Base-by-base conservation (phyloP, 352 stramenopile species). In the Aphanomyces astaci region DNA sequence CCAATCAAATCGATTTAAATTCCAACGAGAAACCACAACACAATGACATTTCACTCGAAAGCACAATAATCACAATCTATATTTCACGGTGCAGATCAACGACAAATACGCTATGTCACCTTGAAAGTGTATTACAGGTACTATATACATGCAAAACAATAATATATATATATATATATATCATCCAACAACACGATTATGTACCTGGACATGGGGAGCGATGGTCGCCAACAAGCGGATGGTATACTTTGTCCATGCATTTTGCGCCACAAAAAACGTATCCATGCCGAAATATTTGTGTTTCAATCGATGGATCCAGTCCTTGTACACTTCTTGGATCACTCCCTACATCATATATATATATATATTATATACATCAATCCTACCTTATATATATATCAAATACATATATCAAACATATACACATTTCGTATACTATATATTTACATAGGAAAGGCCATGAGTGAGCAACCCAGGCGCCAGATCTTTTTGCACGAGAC, bases 221-320 rank as follows among this genome's bases (percentile, higher is more conserved):
- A 86, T 71, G 11, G 55, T 73, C 54, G 48, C 72, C 25, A 90
- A 74, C 0, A 90, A 59, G 1, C 81, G 71, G 2, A 84, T 76
- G 30, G 64, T 33, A 40, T 76, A 79, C 69, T 79, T 81, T 48
- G 84, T 56, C 66, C 85, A 73, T 3, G 87, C 86, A 75, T 97
- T 97, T 78, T 98, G 92, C 4, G 76, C 80, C 48, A 98, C 90
- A 76, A 96, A 98, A 76, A 98, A 97, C 36, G 87, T 96, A 54
- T 89, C 88, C 22, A 98, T 71, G 13, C 94, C 90, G 74, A 98
- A 97, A 71, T 86, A 60, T 10, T 82, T 73, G 81, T 97, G 88
- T n/a, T 82, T 55, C 43, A 98, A 59, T 19, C 94, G 81, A 40
- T 45, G 51, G 63, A 89, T 84, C 94, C 94, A 98, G 74, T 98